phyloP scores from a whole-genome alignment of 1,139 yeast genomes.

The Suhomyces bribrorum region DNA sequence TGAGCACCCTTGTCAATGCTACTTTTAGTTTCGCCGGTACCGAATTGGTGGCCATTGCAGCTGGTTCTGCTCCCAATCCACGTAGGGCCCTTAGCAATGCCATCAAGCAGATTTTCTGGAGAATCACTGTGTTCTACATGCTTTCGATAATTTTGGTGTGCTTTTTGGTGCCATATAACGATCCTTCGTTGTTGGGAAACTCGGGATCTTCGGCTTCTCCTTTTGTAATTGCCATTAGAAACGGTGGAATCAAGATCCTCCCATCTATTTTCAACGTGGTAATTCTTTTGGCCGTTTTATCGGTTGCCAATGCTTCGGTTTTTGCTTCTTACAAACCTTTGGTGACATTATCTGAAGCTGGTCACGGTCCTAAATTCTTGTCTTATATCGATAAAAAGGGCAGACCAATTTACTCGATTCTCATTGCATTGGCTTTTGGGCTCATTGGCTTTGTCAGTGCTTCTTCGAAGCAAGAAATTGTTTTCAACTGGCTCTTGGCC shows the following conservation, averaged over 20 bases:
- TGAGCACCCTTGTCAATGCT: conserved; percentile 24
- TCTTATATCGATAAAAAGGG: conserved; percentile 32
- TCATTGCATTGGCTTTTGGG: conserved; percentile 23
- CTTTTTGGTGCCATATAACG: conserved; percentile 24
- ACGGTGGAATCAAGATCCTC: conserved; percentile 33
- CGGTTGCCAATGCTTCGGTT: conserved; percentile 37
- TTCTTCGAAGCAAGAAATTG: conserved; percentile 16
- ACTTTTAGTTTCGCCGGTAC: conserved; percentile 28
- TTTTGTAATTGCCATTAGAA: conserved; percentile 19
- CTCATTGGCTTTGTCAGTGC: conserved; percentile 16
- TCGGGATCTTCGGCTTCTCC: conserved; percentile 29
- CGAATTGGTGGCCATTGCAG: conserved; percentile 28
- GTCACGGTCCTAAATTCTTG: conserved; percentile 35
- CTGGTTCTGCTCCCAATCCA: conserved; percentile 24
- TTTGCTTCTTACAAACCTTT: conserved; percentile 36
- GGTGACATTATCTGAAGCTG: conserved; percentile 34
- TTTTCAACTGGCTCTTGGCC: conserved; percentile 43
- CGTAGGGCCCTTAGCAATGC: conserved; percentile 25
- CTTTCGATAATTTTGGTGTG: conserved; percentile 22
- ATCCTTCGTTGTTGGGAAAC: conserved; percentile 17
- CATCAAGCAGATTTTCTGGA: conserved; percentile 26
- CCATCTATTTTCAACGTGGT: conserved; percentile 38
- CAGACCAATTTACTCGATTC: conserved; percentile 31
- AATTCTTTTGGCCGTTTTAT: conserved; percentile 32
- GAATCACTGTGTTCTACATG: conserved; percentile 26